phyloP scores from a whole-genome alignment of 345 rosid species.

The Boechera retrofracta region DNA sequence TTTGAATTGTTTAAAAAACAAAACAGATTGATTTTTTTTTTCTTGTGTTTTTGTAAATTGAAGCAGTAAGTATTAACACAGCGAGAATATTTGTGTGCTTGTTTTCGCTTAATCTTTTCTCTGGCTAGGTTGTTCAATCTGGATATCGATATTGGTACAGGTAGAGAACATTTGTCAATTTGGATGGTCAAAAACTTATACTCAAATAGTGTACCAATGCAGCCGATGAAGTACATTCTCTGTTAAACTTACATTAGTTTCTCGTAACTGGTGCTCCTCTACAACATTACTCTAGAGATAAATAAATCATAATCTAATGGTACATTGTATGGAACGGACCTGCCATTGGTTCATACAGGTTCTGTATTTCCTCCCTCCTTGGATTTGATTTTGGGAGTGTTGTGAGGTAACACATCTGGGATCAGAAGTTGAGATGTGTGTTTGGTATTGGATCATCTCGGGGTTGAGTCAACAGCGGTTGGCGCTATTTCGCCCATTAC shows the following conservation, averaged over 20 bases:
- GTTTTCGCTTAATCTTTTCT: neutral
- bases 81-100: constrained; percentile 31
- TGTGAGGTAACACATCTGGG: constrained; percentile 17
- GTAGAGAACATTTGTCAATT: neutral
- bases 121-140: neutral
- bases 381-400: constrained; percentile 18
- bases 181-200: constrained; percentile 39
- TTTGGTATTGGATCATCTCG: constrained; percentile 46
- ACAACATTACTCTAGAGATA: constrained; percentile 32
- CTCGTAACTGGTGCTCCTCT: constrained; percentile 26
- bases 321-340: constrained; percentile 44
- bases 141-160: no score
- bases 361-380: constrained; percentile 36
- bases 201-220: constrained; percentile 27
- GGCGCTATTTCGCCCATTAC: constrained; percentile 50
- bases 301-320: constrained; percentile 41
- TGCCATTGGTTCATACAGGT: constrained; percentile 35
- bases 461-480: constrained; percentile 45
- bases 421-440: constrained; percentile 27
- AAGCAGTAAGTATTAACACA: constrained; percentile 40
- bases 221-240: constrained; percentile 38
- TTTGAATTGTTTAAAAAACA: constrained; percentile 22
- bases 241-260: constrained; percentile 37
- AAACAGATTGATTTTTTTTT: constrained; percentile 7
- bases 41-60: constrained; percentile 37